A percentile compares a stretch with the other conserved stretches of the same genome.
phyloP scores from a whole-genome alignment of 768 basidiomycete genomes.

The Termitomyces sp. region DNA sequence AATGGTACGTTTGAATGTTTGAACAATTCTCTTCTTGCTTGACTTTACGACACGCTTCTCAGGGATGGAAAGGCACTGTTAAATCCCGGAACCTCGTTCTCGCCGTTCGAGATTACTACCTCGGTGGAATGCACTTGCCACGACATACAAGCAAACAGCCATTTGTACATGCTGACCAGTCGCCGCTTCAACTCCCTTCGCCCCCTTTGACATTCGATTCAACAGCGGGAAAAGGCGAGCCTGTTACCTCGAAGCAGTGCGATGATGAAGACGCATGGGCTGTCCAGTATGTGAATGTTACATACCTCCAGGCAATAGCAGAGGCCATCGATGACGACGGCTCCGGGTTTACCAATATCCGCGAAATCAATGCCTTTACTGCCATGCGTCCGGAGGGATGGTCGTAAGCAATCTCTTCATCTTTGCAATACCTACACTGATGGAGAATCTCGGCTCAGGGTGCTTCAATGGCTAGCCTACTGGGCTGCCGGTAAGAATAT shows the following conservation, averaged over 20 bases:
- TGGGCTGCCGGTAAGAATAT: conserved; percentile 3
- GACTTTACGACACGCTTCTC: neutral
- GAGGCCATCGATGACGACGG: neutral
- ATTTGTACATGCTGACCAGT: no score
- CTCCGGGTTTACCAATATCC: neutral
- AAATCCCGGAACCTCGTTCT: neutral
- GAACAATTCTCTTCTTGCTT: no score
- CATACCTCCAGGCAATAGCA: neutral
- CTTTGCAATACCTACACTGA: neutral
- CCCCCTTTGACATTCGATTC: neutral
- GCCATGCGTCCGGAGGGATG: neutral
- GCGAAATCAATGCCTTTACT: neutral
- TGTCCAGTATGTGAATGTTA: neutral
- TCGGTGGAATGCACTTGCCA: no score
- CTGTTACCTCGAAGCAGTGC: no score
- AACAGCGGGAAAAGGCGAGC: no score
- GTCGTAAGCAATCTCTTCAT: neutral
- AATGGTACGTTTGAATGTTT: neutral
- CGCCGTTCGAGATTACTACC: neutral
- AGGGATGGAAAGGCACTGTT: neutral
- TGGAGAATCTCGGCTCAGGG: neutral
- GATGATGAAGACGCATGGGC: neutral
- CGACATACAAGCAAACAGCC: no score
- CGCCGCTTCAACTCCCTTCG: no score
- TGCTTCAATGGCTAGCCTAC: conserved; percentile 1